Base-by-base conservation (phyloP, 345 rosid species). In the Corchorus olitorius region DNA sequence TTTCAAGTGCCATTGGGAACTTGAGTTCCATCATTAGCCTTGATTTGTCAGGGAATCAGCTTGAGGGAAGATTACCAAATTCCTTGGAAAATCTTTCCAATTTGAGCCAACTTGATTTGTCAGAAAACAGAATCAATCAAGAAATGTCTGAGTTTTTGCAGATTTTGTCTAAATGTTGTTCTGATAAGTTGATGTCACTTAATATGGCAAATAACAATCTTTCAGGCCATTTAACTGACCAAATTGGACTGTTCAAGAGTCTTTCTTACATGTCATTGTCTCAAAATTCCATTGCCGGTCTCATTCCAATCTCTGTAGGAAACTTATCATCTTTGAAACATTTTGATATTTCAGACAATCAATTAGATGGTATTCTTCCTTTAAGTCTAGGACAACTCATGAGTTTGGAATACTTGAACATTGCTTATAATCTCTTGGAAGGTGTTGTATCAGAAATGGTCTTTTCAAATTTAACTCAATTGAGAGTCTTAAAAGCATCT, bases 291-390 rank as follows among this genome's bases (percentile, higher is more conserved):
- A 74, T 83, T 58, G 46, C 66, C 2, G 74, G 78, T 50, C 4
- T 43, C 8, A 59, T 83, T 70, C 86, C 86, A 7, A 2, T 16
- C 4, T 71, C 79, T 67, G 20, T 83, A 19, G 68, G 80, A 66
- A 76, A 67, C 3, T 37, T 62, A 2, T 6, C 73, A 52, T 60
- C 71, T 4, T 17, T 9, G 10, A 0, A 2, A 2, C 16, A 8
- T 6, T 22, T 82, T n/a, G 41, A 72, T 62, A n/a, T 81, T 16
- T 75, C 79, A 41, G 43, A 65, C 27, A 81, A 81, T 33, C 74
- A 72, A 12, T 58, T 82, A 14, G 0, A 52, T 41, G 82, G 77
- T 0, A 11, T 11, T 10, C 33, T 82, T 60, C 78, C 78, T n/a
- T 3, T 17, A 5, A n/a, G 15, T 56, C 48, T 72, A 9, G 35